Evolutionary conservation across 164 flowering plant genomes (phyloP), one percentile per base, ranked within the genome.

Genomic region (Litsea cubeba): DNA sequence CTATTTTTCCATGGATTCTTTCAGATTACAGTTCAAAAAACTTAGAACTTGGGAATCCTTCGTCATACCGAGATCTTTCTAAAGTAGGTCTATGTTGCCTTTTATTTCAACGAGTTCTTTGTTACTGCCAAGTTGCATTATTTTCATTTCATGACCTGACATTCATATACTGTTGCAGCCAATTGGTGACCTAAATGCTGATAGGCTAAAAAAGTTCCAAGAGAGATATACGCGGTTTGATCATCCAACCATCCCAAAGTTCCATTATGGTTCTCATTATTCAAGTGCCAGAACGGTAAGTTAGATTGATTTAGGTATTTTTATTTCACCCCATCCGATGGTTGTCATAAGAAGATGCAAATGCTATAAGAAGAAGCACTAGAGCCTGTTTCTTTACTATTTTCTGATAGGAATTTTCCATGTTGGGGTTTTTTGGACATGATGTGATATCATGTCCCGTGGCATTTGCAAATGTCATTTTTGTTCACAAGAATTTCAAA

Each of bases 221-320:
- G 99, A 94, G 82, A 87, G 98, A 82, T 96, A 94, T 81, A 83
- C 93, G 70, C 88, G 87, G 77, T 92, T 96, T 82, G 93, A 90
- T 79, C 98, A 96, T 87, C 95, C 97, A 20, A 81, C 89, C 81
- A 96, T 96, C 71, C 99, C 99, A 35, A 94, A 92, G 75, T 96
- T 94, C 80, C 99, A 92, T 81, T 96, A 96, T 87, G 95, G 98
- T 76, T 96, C 99, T 78, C 99, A 96, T 86, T 96, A 96, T 81
- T 94, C 97, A 50, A 94, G 94, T 86, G 98, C 98, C 75, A 98
- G 97, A 88, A 89, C 91, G 15, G 99, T 96, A 87, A 67, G 94
- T 83, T 32, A 7, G 35, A 18, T 15, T 11, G 14, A 12, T 23
- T 30, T 28, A 28, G 17, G 28, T 14, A 17, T 66, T 66, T 66